Conservation (phyloP, 352 stramenopile genomes). For the Discostella stelligera region DNA sequence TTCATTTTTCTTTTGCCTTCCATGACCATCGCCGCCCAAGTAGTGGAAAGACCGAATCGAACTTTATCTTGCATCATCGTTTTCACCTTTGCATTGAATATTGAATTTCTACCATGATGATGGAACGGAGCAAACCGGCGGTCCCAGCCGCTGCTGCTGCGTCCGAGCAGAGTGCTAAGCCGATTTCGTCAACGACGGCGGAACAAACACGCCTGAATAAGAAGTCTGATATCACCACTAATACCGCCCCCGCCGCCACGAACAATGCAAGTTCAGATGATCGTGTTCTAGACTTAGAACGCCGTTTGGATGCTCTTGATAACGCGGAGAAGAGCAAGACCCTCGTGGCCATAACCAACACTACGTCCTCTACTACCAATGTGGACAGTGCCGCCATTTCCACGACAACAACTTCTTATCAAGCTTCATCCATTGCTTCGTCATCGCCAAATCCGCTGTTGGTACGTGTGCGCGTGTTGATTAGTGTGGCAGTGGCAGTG, state of each 20-base stretch:
- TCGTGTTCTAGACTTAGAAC: slow-evolving; percentile 65
- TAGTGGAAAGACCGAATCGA: no score
- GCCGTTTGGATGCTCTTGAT: slow-evolving; percentile 51
- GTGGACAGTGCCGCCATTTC: neutral
- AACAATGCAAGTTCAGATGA: slow-evolving; percentile 24
- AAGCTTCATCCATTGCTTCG: slow-evolving; percentile 4
- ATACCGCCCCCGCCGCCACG: slow-evolving; percentile 8
- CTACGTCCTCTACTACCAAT: neutral
- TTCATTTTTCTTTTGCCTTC: neutral
- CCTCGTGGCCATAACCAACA: neutral
- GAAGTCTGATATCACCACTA: neutral
- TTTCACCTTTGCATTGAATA: neutral
- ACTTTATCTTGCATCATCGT: no score
- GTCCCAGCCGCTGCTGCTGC: slow-evolving; percentile 14
- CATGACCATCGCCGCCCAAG: no score
- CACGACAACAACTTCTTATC: neutral
- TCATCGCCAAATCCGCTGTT: slow-evolving; percentile 67
- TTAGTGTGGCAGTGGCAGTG: neutral
- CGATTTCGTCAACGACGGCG: neutral
- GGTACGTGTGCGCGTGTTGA: slow-evolving; percentile 40
- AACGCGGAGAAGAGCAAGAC: slow-evolving; percentile 1
- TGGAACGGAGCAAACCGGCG: slow-evolving; percentile 46
- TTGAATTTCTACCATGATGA: slow-evolving; percentile 44
- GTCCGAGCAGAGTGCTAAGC: neutral
- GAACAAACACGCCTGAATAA: neutral